Conservation (phyloP, 345 rosid genomes). For the Eucalyptus urophylla region DNA sequence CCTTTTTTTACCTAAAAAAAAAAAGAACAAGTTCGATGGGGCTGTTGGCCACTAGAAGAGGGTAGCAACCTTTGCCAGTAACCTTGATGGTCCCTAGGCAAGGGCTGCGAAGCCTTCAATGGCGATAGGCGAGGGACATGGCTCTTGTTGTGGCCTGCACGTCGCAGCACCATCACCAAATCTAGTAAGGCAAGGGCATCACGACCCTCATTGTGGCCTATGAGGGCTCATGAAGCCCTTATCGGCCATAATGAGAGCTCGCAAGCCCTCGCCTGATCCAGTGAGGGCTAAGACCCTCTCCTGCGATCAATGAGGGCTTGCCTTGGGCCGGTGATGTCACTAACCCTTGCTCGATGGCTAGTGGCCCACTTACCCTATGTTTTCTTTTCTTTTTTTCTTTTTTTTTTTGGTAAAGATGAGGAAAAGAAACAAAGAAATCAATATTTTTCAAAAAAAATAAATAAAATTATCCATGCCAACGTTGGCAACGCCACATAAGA, state of each 20-base stretch:
- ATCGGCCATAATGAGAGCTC: fast-evolving
- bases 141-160: not conserved
- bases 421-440: not conserved
- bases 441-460: too few relatives aligned
- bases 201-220: not conserved
- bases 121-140: not conserved
- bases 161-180: fast-evolving
- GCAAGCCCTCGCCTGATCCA: not conserved
- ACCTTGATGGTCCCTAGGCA: not conserved
- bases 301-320: not conserved
- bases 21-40: not conserved
- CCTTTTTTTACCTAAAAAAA: too few relatives aligned
- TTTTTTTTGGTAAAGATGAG: not conserved
- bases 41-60: fast-evolving
- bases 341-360: fast-evolving
- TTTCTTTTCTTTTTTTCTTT: too few relatives aligned
- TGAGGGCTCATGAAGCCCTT: not conserved
- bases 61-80: fast-evolving
- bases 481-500: fast-evolving
- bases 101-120: not conserved
- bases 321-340: fast-evolving
- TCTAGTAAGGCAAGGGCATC: not conserved
- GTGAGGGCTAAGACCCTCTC: not conserved
- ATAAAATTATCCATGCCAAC: not conserved
- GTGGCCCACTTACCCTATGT: not conserved